Conservation (phyloP, 768 basidiomycete species). For the Termitomyces sp. region DNA sequence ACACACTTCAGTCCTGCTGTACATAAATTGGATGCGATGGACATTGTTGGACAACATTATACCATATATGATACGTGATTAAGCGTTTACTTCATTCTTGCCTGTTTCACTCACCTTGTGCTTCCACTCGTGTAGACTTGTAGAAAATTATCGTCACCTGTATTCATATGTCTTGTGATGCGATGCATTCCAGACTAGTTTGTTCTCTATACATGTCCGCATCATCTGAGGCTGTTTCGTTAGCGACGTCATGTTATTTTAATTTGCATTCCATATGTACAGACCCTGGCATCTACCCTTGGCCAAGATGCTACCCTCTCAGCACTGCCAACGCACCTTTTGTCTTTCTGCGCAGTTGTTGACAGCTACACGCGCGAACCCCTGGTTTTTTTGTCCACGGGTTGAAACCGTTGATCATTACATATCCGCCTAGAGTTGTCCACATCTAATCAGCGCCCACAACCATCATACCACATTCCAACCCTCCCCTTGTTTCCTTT, state of each 20-base stretch:
- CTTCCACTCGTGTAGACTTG: not conserved
- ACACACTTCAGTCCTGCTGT: not conserved
- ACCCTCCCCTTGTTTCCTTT: not conserved
- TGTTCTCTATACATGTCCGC: not conserved
- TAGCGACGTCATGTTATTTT: not conserved
- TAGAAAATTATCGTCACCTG: not conserved
- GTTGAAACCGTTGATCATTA: not conserved
- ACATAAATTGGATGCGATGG: not conserved
- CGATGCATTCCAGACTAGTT: not conserved
- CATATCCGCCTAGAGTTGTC: not conserved
- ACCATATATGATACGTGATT: not conserved
- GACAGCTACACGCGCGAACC: not conserved
- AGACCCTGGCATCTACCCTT: not conserved
- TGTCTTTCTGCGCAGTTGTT: not conserved
- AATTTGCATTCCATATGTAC: not conserved
- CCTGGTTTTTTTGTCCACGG: not conserved
- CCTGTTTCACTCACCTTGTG: not conserved
- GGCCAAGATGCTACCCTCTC: not conserved
- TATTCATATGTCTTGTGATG: not conserved
- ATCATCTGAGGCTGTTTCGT: not conserved
- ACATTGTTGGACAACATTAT: not conserved
- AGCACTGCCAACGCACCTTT: not conserved
- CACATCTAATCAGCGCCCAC: not conserved
- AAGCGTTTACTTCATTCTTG: not conserved
- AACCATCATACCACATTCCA: not conserved